Evolutionary conservation across 2,329 filamentous ascomycete species (phyloP).

Genomic region (Nakataea oryzae): DNA sequence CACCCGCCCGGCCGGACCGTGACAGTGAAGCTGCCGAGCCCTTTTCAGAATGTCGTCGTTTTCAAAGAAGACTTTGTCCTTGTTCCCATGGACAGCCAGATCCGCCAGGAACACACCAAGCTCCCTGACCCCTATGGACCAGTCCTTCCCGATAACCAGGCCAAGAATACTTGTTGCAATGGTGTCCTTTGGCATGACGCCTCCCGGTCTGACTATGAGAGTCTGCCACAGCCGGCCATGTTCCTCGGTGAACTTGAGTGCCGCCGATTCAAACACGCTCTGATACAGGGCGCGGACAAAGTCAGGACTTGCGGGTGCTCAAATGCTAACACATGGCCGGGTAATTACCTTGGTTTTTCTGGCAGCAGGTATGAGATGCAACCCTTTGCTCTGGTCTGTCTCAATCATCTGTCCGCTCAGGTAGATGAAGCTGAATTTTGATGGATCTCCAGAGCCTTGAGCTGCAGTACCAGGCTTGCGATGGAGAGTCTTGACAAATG

Average conservation of each 20-base stretch:
- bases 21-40: not conserved
- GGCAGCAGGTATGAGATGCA: not conserved
- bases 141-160: not conserved
- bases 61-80: not conserved
- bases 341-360: constrained; percentile 1
- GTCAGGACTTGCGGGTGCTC: not conserved
- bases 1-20: too few species aligned
- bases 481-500: not conserved
- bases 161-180: not conserved
- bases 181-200: not conserved
- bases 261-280: not conserved
- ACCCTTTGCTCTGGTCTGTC: not conserved
- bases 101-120: not conserved
- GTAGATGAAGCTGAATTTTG: not conserved
- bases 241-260: not conserved
- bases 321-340: not conserved
- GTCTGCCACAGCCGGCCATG: not conserved
- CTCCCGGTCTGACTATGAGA: constrained; percentile 1
- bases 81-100: not conserved
- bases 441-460: not conserved
- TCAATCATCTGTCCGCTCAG: constrained; percentile 1
- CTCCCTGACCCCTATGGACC: not conserved
- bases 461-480: not conserved
- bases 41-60: not conserved
- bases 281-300: not conserved